phyloP scores from a whole-genome alignment of 139 green algal species.

The Nannochloris sp. region DNA sequence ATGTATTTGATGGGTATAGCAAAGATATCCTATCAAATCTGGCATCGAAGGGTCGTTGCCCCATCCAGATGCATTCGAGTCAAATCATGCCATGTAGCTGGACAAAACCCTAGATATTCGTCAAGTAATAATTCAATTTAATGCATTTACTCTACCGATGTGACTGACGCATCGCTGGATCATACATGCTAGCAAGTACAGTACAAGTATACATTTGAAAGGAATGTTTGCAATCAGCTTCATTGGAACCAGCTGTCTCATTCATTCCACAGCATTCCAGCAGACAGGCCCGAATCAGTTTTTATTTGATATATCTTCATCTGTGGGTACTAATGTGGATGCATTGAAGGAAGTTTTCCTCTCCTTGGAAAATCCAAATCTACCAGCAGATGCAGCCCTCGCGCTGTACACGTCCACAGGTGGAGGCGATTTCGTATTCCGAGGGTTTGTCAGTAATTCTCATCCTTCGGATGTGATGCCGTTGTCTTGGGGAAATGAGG shows the following conservation, averaged over 20 bases:
- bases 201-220: too few species aligned
- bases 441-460: constrained; percentile 13
- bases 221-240: constrained; percentile 21
- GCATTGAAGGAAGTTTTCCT: constrained; percentile 18
- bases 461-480: constrained; percentile 24
- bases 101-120: too few species aligned
- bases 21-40: too few species aligned
- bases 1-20: too few species aligned
- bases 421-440: constrained; percentile 9
- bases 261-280: constrained; percentile 10
- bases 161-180: too few species aligned
- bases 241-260: constrained; percentile 7
- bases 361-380: constrained; percentile 9
- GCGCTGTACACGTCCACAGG: constrained; percentile 21
- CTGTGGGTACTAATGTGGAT: not conserved
- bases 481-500: constrained; percentile 16
- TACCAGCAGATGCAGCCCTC: constrained; percentile 21
- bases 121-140: too few species aligned
- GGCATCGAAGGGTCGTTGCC: too few species aligned
- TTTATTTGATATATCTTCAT: not conserved
- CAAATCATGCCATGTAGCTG: too few species aligned
- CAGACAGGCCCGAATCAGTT: constrained; percentile 25
- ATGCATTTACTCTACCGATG: too few species aligned
- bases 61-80: too few species aligned
- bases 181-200: too few species aligned